A percentile compares a stretch with the other conserved stretches of the same genome.
These are phyloP conservation scores for Pichia sp. DNA, from an alignment of 1,139 yeast genomes.

Conservation along the genomic window DNA sequence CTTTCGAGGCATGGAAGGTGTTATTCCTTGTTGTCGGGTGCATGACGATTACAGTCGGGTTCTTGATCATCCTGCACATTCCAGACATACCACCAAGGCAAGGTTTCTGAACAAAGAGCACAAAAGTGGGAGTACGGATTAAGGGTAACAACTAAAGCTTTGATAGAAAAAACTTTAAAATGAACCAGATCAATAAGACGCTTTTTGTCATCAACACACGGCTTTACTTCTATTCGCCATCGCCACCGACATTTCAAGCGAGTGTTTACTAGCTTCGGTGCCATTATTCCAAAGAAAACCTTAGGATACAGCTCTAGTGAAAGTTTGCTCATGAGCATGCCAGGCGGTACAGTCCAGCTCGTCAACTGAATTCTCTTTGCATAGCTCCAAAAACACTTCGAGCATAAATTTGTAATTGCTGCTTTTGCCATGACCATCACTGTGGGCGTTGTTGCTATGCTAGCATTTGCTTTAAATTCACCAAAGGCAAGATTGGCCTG, in stretches of 20 bases:
- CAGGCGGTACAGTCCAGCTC: conserved; percentile 38
- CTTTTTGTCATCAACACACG: conserved; percentile 40
- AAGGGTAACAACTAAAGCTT: conserved; percentile 42
- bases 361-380: conserved; percentile 40
- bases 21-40: conserved; percentile 46
- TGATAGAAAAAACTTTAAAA: conserved; percentile 42
- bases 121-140: conserved; percentile 36
- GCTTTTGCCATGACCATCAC: conserved; percentile 37
- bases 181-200: conserved; percentile 43
- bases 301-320: conserved; percentile 27
- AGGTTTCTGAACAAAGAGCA: conserved; percentile 40
- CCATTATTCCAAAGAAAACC: conserved; percentile 26
- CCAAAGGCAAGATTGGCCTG: conserved; percentile 43
- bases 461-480: conserved; percentile 41
- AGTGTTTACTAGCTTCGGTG: conserved; percentile 36
- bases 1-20: conserved; percentile 45
- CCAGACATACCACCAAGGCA: conserved; percentile 42
- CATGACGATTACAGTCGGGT: conserved; percentile 44
- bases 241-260: conserved; percentile 38
- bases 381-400: conserved; percentile 28
- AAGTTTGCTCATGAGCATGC: conserved; percentile 38
- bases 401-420: conserved; percentile 43
- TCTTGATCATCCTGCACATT: conserved; percentile 38
- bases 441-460: conserved; percentile 41
- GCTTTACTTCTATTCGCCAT: conserved; percentile 35